phyloP scores from a whole-genome alignment of 805 yeast species.

The Pichia cabralensis region DNA sequence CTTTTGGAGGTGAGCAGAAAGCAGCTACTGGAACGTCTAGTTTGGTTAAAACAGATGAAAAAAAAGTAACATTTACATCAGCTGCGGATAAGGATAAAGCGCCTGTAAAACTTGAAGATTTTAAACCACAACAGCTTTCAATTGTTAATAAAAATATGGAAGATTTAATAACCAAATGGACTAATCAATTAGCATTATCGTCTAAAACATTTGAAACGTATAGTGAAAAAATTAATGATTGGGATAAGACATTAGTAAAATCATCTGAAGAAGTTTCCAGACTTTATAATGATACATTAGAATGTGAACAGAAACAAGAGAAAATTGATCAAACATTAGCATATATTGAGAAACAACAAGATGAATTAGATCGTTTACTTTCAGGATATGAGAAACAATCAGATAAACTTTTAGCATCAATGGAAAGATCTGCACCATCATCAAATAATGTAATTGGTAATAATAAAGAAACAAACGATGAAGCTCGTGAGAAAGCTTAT shows the following conservation, averaged over 20 bases:
- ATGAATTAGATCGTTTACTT: constrained; percentile 74
- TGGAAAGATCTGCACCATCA: constrained; percentile 17
- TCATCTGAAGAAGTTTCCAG: constrained; percentile 81
- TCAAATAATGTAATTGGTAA: background rate
- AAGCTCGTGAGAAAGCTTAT: constrained; percentile 84
- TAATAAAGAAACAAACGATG: constrained; percentile 46
- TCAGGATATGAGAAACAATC: constrained; percentile 76
- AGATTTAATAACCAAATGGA: constrained; percentile 89
- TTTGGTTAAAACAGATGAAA: constrained; percentile 1
- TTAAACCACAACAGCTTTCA: constrained; percentile 61
- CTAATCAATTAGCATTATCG: constrained; percentile 68
- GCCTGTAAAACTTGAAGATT: constrained; percentile 37
- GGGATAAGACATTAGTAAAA: constrained; percentile 79
- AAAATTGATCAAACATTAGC: constrained; percentile 80
- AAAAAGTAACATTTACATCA: constrained; percentile 4
- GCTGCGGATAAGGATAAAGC: constrained; percentile 15
- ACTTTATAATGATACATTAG: constrained; percentile 63
- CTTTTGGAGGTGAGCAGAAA: constrained; percentile 2
- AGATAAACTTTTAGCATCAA: constrained; percentile 35
- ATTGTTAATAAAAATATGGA: constrained; percentile 87
- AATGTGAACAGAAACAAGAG: constrained; percentile 77
- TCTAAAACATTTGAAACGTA: constrained; percentile 67
- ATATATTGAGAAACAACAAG: constrained; percentile 86
- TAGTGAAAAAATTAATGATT: constrained; percentile 62
- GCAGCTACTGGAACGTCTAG: constrained; percentile 1